Base-by-base conservation (phyloP, 371 early-diverging fungal species). In the Apophysomyces trapeziformis region DNA sequence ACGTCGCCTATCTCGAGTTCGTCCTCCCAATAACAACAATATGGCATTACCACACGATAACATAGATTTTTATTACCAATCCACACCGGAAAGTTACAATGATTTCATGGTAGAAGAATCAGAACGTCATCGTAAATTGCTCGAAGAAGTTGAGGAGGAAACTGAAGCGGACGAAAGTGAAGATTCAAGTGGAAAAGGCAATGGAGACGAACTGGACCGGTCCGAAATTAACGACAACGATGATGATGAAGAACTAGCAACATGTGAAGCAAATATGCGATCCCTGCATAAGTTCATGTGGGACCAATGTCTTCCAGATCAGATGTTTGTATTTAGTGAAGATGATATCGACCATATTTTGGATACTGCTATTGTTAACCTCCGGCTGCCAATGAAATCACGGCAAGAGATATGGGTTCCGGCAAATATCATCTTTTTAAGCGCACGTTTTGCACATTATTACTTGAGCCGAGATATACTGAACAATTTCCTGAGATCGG, bases 281-380 rank as follows among this genome's bases (percentile, higher is more conserved):
- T 78, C 81, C 1, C 72, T 77, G 37, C 79, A 84, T 39, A 82
- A 86, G 56, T 94, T 94, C 77, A 74, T 85, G n/a, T 95, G 91
- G 92, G 88, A 90, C 50, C 79, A 74, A 43, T 92, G 94, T 73
- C 78, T 85, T 44, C 90, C 89, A 4, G 90, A 94, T 75, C 95
- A 94, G 76, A 95, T 95, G 95, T 91, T 94, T 80, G 97, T 95
- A 7, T 93, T 96, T 77, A 87, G 90, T 35, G 84, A 84, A 61
- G 75, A 79, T 16, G 83, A 90, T 9, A 72, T 93, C 38, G 83
- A 86, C 7, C 86, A 85, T 60, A 86, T 96, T 38, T 76, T 96
- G 26, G 77, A 90, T 46, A 84, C 87, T 0, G 82, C 91, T 16
- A 85, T 94, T 56, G 82, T 77, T 8, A 74, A 82, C 12, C 84